Evolutionary conservation across 108 stramenopile species (phyloP).

Genomic region (Pelagomonas calceolata): DNA sequence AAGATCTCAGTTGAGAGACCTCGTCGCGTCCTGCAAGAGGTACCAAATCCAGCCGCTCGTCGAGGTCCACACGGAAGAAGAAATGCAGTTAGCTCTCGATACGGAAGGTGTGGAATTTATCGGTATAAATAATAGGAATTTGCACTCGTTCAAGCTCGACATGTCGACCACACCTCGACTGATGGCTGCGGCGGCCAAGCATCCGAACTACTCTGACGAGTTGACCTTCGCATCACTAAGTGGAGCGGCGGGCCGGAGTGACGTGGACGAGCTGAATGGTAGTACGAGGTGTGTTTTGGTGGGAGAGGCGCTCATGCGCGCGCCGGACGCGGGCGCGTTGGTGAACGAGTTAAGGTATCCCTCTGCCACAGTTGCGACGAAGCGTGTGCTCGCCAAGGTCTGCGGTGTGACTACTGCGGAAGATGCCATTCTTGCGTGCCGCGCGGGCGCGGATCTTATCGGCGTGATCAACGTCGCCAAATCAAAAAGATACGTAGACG

Average conservation of each 20-base stretch:
- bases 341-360: slow-evolving; percentile 54
- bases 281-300: slow-evolving; percentile 86
- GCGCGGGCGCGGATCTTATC: too few species aligned
- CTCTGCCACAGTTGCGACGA: neutral
- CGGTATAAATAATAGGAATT: slow-evolving; percentile 96
- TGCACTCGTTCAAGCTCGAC: slow-evolving; percentile 94
- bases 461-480: too few species aligned
- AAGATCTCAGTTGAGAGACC: slow-evolving; percentile 44
- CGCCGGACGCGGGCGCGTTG: slow-evolving; percentile 63
- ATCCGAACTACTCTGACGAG: slow-evolving; percentile 7
- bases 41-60: slow-evolving; percentile 89
- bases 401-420: slow-evolving; percentile 83
- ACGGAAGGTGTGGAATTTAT: slow-evolving; percentile 74
- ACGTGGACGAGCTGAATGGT: slow-evolving; percentile 46
- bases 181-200: slow-evolving; percentile 46
- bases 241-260: slow-evolving; percentile 69
- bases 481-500: too few species aligned
- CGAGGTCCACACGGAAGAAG: slow-evolving; percentile 76
- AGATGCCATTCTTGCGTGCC: slow-evolving; percentile 66
- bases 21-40: slow-evolving; percentile 61
- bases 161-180: slow-evolving; percentile 64
- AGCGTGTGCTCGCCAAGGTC: slow-evolving; percentile 24
- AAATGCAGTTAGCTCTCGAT: slow-evolving; percentile 74
- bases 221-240: slow-evolving; percentile 62
- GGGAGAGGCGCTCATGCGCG: slow-evolving; percentile 94